These are phyloP conservation scores for Nakataea oryzae DNA, from an alignment of 2,329 filamentous ascomycete species.

Conservation along the genomic window DNA sequence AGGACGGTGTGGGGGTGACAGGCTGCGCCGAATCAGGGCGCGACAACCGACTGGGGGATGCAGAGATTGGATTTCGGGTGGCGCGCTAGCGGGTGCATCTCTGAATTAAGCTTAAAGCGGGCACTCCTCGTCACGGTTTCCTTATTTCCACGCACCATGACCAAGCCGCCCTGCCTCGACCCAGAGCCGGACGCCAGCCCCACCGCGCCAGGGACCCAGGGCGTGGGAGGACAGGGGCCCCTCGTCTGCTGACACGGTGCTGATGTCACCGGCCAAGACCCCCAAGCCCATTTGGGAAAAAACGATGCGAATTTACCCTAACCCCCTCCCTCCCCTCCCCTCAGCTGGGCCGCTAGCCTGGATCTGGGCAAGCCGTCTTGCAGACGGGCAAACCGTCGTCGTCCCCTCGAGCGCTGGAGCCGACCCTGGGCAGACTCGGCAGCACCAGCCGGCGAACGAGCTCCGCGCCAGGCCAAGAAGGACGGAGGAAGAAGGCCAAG, in stretches of 20 bases:
- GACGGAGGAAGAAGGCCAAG: too few species aligned
- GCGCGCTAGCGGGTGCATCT: background rate
- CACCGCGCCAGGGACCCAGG: background rate
- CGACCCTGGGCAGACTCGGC: too few species aligned
- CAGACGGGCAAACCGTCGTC: too few species aligned
- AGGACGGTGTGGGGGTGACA: background rate
- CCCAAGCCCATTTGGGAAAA: background rate
- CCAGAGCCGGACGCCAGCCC: background rate
- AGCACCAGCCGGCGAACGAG: too few species aligned
- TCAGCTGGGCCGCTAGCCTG: too few species aligned
- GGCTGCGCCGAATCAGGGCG: background rate
- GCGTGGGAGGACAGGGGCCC: too few species aligned
- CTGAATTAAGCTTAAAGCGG: slow-evolving; percentile 3
- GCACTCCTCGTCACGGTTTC: background rate
- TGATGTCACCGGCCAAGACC: background rate
- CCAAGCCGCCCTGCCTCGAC: background rate
- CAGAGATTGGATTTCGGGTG: background rate
- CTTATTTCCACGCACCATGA: background rate
- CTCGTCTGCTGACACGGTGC: background rate
- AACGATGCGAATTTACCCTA: background rate
- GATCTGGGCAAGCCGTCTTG: too few species aligned
- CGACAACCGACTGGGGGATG: background rate
- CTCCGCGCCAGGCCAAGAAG: too few species aligned
- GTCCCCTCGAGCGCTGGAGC: too few species aligned
- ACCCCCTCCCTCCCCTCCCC: too few species aligned